phyloP scores from a whole-genome alignment of 352 stramenopile genomes.

The Phytophthora boehmeriae region DNA sequence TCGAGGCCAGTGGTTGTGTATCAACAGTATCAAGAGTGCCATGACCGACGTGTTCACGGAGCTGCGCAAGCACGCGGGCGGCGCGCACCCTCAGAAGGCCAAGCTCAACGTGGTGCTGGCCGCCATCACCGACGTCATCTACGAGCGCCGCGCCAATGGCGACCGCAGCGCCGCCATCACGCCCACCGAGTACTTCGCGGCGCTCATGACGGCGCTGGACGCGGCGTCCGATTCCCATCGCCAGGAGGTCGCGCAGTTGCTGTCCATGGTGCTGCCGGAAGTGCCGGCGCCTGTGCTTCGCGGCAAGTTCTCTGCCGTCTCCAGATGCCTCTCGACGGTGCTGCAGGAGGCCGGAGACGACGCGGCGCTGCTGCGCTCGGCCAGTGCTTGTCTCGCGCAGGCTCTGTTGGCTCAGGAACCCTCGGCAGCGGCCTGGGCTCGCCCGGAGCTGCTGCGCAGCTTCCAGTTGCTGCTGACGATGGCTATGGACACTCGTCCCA shows the following conservation, averaged over 20 bases:
- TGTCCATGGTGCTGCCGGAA: conserved; percentile 76
- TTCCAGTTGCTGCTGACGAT: conserved; percentile 84
- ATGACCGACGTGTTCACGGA: conserved; percentile 80
- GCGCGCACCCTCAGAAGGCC: conserved; percentile 80
- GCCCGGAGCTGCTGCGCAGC: conserved; percentile 70
- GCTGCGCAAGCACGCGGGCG: conserved; percentile 79
- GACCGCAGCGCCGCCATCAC: conserved; percentile 48
- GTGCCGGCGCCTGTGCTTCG: conserved; percentile 79
- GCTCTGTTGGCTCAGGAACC: conserved; percentile 78
- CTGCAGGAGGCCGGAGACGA: conserved; percentile 75
- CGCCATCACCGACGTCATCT: conserved; percentile 85
- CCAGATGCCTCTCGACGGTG: conserved; percentile 71
- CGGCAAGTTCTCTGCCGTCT: conserved; percentile 76
- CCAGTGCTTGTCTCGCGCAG: conserved; percentile 64
- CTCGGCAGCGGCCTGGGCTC: conserved; percentile 59
- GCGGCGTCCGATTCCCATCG: conserved; percentile 72
- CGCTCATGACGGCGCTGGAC: conserved; percentile 88
- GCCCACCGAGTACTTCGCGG: conserved; percentile 88
- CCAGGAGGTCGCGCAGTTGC: conserved; percentile 78
- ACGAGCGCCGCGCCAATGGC: conserved; percentile 56
- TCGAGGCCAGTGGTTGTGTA: conserved; percentile 41
- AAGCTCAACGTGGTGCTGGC: conserved; percentile 85
- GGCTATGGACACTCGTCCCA: conserved; percentile 78
- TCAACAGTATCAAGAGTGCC: conserved; percentile 1
- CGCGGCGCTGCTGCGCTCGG: conserved; percentile 63